phyloP scores from a whole-genome alignment of 805 yeast genomes.

The Candida sithepensis region DNA sequence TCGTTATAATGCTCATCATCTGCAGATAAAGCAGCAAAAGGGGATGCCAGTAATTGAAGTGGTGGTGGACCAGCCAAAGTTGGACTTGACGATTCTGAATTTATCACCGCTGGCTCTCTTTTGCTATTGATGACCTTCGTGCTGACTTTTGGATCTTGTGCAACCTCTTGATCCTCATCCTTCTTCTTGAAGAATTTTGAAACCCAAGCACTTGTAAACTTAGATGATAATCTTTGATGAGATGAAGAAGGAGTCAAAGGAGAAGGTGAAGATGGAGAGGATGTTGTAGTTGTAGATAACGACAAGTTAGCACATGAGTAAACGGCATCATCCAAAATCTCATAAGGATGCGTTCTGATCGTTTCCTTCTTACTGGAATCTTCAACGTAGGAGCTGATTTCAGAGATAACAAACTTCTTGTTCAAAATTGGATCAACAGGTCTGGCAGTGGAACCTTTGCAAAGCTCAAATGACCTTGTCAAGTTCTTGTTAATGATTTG shows the following conservation, averaged over 20 bases:
- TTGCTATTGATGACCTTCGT: too few relatives aligned
- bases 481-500: slow-evolving; percentile 32
- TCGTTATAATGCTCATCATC: slow-evolving; percentile 2
- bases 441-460: slow-evolving; percentile 15
- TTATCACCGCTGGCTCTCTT: not conserved
- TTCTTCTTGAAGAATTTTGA: slow-evolving; percentile 25
- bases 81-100: not conserved
- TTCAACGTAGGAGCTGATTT: slow-evolving; percentile 18
- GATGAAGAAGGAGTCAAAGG: slow-evolving; percentile 6
- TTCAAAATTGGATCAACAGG: slow-evolving; percentile 42
- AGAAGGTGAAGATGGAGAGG: slow-evolving; percentile 8
- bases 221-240: slow-evolving; percentile 8
- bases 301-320: slow-evolving; percentile 35
- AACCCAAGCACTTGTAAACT: slow-evolving; percentile 21
- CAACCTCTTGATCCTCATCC: slow-evolving; percentile 4
- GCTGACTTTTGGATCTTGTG: slow-evolving; percentile 1
- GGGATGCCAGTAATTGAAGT: not conserved
- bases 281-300: slow-evolving; percentile 5
- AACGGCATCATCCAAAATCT: slow-evolving; percentile 63
- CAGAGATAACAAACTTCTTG: slow-evolving; percentile 43
- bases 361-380: slow-evolving; percentile 27
- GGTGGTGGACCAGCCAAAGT: not conserved
- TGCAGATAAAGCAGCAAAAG: not conserved
- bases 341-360: slow-evolving; percentile 55
- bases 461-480: slow-evolving; percentile 22